Conservation (phyloP, 768 basidiomycete species). For the Pulveroboletus frians region DNA sequence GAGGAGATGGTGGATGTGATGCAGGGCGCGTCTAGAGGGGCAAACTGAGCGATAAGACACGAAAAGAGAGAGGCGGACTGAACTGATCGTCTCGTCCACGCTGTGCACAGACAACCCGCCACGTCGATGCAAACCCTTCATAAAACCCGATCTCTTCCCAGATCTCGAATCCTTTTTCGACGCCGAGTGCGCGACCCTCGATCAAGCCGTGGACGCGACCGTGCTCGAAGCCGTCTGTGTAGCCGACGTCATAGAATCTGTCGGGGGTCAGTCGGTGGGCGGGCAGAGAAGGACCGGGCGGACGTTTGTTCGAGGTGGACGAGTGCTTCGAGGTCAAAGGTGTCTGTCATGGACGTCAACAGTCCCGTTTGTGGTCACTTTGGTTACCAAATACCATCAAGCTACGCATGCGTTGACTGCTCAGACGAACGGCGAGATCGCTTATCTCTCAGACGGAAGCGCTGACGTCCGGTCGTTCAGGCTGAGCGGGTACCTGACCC, state of each 20-base stretch:
- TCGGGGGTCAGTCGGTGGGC: neutral
- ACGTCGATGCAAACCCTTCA: conserved; percentile 75
- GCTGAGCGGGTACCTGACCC: no score
- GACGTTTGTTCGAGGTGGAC: conserved; percentile 63
- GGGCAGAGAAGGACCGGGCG: conserved; percentile 4
- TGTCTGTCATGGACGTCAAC: conserved; percentile 10
- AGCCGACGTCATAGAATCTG: conserved; percentile 81
- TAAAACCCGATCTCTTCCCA: conserved; percentile 98
- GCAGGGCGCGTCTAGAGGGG: conserved; percentile 45
- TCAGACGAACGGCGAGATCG: no score
- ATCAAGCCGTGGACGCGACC: conserved; percentile 86
- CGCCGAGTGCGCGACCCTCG: conserved; percentile 84
- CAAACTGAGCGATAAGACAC: no score
- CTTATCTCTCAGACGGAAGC: no score
- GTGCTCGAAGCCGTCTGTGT: conserved; percentile 73
- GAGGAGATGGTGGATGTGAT: conserved; percentile 66
- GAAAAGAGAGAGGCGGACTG: neutral
- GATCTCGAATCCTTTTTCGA: conserved; percentile 89
- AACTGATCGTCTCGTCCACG: conserved; percentile 20
- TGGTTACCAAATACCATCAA: no score
- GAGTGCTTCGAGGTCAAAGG: conserved; percentile 55
- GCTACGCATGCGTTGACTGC: no score
- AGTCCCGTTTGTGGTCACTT: no score
- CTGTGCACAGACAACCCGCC: conserved; percentile 48
- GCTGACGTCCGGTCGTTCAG: no score